phyloP scores from a whole-genome alignment of 169 alveolate genomes.

The Babesia ovata region DNA sequence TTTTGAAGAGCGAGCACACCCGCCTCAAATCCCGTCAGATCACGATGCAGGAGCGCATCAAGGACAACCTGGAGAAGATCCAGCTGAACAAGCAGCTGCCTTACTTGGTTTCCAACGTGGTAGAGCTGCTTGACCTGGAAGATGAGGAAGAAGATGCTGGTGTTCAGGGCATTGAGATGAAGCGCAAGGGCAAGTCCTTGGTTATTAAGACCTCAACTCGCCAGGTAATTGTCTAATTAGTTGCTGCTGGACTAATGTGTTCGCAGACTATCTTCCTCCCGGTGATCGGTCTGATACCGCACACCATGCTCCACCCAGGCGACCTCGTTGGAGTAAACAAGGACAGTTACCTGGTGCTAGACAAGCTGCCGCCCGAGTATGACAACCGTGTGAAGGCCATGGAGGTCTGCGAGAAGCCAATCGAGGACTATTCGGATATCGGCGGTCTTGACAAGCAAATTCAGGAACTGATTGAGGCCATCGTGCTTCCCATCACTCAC shows the following conservation, averaged over 20 bases:
- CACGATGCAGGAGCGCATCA: constrained; percentile 84
- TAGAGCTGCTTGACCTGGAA: constrained; percentile 85
- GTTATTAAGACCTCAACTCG: constrained; percentile 92
- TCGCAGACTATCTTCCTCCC: constrained; percentile 96
- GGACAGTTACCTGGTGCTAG: constrained; percentile 96
- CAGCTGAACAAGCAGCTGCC: constrained; percentile 97
- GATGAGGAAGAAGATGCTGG: constrained; percentile 75
- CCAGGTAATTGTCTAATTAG: constrained; percentile 53
- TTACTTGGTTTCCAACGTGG: constrained; percentile 96
- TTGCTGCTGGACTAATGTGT: not conserved
- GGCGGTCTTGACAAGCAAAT: constrained; percentile 99
- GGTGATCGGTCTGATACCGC: constrained; percentile 96
- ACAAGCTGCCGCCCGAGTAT: constrained; percentile 99
- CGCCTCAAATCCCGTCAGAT: constrained; percentile 86
- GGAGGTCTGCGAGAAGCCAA: constrained; percentile 99
- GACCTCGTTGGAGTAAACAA: constrained; percentile 99
- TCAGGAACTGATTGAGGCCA: constrained; percentile 98
- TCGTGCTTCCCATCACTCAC: constrained; percentile 98
- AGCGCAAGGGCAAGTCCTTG: constrained; percentile 83
- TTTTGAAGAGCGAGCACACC: constrained; percentile 86
- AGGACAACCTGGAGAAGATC: constrained; percentile 93
- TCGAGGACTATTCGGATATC: constrained; percentile 98
- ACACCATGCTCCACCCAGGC: constrained; percentile 90
- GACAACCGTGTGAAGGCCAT: constrained; percentile 98
- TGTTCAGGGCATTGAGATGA: constrained; percentile 43